Base-by-base conservation (phyloP, 768 basidiomycete genomes). In the Tylopilus subfusipes region DNA sequence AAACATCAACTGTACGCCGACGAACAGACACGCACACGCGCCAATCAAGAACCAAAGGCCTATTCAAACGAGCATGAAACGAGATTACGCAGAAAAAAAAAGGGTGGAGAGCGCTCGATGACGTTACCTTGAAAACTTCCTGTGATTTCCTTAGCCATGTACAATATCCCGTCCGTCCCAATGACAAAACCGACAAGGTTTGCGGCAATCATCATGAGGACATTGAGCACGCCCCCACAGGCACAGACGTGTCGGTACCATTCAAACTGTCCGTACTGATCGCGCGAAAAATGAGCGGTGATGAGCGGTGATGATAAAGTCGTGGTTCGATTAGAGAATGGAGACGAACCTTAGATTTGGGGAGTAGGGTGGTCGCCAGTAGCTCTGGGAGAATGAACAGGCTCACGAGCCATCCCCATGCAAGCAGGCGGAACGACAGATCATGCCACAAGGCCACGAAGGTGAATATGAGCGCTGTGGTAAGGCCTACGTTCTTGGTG, bases 361-460 rank as follows among this genome's bases (percentile, higher is more conserved):
- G 84, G 3, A 98, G 65, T 2, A 88, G 19, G 57, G 73, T 79
- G 11, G 76, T 71, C 1, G 84, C 90, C 0, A 80, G 53, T 11
- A 97, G 63, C 71, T 98, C 96, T 0, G 95, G 96, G 7, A 93
- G 56, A 56, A 99, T 85, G 70, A 99, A 97, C 44, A 96, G 56
- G 64, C 85, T 90, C 55, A 96, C 79, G 11, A 97, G 85, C 97
- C 97, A 98, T 2, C 97, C 96, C 95, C 95, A 99, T 2, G 92
- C 85, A 2, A 99, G 77, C 5, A 98, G 79, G 24, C 79, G 78
- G 69, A 96, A 86, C 0, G 90, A 89, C 2, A 98, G 77, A 66
- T 98, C 97, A 62, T 99, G 97, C 96, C 96, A 99, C 19, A 99
- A 73, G 0, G 97, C 96, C 22, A 98, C 95, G 63, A 99, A 98